Base-by-base conservation (phyloP, 192 early-diverging fungal species). In the Coemansia reversa region DNA sequence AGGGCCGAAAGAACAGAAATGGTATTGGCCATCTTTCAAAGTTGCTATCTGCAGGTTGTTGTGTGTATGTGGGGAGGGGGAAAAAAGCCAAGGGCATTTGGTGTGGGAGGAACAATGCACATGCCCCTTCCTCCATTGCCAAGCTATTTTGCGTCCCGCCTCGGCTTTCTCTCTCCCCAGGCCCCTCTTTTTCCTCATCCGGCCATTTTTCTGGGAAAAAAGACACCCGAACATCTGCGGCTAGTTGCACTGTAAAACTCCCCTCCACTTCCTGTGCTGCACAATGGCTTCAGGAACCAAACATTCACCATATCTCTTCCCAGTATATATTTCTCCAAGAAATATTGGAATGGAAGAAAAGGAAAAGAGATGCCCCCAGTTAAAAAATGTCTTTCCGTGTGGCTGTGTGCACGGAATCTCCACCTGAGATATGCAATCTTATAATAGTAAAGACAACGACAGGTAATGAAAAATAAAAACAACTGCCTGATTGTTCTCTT, bases 1-100 rank as follows among this genome's bases (percentile, higher is more conserved):
- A 62, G 7, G 60, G 50, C 47, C 39, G 50, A 62, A 62, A 14
- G 60, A 25, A 50, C n/a, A 50, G 27, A 27, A 25, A 22, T 24
- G 25, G 32, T 16, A 33, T 39, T 45, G n/a, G 24, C 60, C 12
- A 16, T 20, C 14, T 53, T 24, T n/a, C 52, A 53, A 53, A 22
- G 28, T 53, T 53, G 23, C 16, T 22, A 20, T 24, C 8, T n/a
- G 24, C 22, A 53, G n/a, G 28, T 53, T 53, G 23, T 29, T 5
- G 52, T 24, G 24, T n/a, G 24, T 53, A 53, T 53, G 52, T 27
- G 52, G 24, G 28, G 28, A 53, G 52, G 20, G 16, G 52, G 52
- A 4, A 53, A 53, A 27, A 53, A 19, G 52, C 52, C 52, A 53
- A 29, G 52, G 52, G 28, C 8, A 53, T 27, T 29, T 27, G 39